Evolutionary conservation across 495 filamentous ascomycete genomes (phyloP).

Genomic region (Cercophora newfieldiana): DNA sequence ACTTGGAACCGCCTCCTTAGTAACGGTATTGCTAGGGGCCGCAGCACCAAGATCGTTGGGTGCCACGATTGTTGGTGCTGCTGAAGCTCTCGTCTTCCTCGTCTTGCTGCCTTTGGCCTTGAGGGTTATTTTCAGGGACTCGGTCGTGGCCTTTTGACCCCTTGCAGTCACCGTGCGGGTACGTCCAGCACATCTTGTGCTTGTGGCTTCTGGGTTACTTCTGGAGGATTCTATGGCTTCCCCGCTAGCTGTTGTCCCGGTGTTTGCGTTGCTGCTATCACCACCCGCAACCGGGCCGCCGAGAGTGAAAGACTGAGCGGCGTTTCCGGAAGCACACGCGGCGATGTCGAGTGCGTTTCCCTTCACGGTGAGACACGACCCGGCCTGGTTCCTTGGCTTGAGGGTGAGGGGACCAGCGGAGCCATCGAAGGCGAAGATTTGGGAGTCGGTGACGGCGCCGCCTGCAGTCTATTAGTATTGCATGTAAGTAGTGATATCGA

Average conservation of each 20-base stretch:
- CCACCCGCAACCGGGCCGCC: conserved; percentile 24
- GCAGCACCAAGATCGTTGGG: neutral
- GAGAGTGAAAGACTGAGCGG: conserved; percentile 51
- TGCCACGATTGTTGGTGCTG: neutral
- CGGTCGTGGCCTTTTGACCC: neutral
- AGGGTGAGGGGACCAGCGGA: conserved; percentile 43
- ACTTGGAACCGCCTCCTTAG: neutral
- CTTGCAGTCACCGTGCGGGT: conserved; percentile 7
- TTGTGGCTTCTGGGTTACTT: neutral
- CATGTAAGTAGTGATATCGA: neutral
- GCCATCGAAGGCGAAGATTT: conserved; percentile 49
- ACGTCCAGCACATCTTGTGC: conserved; percentile 1
- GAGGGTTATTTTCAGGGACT: neutral
- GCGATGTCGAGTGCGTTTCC: conserved; percentile 47
- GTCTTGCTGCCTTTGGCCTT: conserved; percentile 10
- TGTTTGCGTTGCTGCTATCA: too few species aligned
- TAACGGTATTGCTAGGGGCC: neutral
- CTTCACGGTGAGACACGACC: conserved; percentile 49
- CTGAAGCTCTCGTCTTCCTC: neutral
- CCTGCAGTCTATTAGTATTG: conserved; percentile 28
- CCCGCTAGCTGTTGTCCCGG: neutral
- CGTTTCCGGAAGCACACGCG: conserved; percentile 41
- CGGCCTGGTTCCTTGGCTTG: conserved; percentile 42
- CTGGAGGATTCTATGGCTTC: too few species aligned
- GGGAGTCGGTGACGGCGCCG: conserved; percentile 51